Percentiles rank a stretch among this genome's conserved stretches.
phyloP scores from a whole-genome alignment of 306 rosid genomes.

The Glycine tomentella region DNA sequence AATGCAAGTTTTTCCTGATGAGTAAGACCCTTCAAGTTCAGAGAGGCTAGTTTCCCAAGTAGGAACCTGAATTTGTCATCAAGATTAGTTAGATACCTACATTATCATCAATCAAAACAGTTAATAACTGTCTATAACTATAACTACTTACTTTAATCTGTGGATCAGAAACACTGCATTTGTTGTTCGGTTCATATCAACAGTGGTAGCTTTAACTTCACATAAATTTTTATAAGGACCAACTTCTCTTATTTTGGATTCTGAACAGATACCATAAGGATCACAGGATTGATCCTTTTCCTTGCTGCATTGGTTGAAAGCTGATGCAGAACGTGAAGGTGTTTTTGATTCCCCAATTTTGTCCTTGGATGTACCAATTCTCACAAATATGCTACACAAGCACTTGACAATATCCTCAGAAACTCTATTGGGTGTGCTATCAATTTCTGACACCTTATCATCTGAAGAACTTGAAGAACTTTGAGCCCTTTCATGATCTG shows the following conservation, averaged over 20 bases:
- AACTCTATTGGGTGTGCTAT: conserved; percentile 73
- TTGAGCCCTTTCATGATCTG: conserved; percentile 69
- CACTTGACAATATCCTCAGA: conserved; percentile 87
- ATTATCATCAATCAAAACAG: conserved; percentile 19
- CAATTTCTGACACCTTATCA: conserved; percentile 58
- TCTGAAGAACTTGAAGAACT: conserved; percentile 65
- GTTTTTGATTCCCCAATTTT: conserved; percentile 53
- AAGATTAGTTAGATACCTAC: conserved; percentile 29
- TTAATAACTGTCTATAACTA: conserved; percentile 6
- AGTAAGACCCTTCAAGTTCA: conserved; percentile 82
- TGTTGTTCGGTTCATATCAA: conserved; percentile 72
- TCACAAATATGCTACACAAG: conserved; percentile 70
- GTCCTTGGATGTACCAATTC: conserved; percentile 71
- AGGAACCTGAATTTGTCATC: conserved; percentile 60
- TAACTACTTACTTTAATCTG: conserved; percentile 82
- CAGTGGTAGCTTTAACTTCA: conserved; percentile 64
- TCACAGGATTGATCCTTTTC: conserved; percentile 63
- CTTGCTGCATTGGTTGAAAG: conserved; percentile 48
- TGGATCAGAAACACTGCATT: conserved; percentile 69
- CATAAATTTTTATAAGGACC: conserved; percentile 74
- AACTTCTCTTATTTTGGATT: conserved; percentile 59
- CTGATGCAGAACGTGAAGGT: conserved; percentile 36
- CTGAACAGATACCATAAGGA: conserved; percentile 74
- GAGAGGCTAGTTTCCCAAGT: conserved; percentile 74
- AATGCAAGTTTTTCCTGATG: conserved; percentile 98